Base-by-base conservation (phyloP, 2,329 filamentous ascomycete species). In the Hymenoscyphus fructigenus region DNA sequence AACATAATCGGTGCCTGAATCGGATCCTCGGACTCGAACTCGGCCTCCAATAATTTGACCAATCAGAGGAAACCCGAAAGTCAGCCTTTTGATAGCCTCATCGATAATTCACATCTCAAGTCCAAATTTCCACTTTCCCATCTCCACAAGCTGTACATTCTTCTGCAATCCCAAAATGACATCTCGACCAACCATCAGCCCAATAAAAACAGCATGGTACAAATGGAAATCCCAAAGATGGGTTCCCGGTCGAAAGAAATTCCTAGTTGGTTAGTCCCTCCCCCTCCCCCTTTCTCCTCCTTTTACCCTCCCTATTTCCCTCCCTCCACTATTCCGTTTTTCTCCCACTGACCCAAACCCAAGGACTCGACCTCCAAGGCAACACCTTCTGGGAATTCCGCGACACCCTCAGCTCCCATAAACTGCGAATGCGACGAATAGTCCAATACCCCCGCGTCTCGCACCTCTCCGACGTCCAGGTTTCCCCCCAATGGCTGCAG, bases 311-410 rank as follows among this genome's bases (percentile, higher is more conserved):
- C 34, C 34, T 14, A 32, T 23, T 44, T 28, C 17, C 29, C 23
- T 56, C 20, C 32, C 60, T 63, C 50, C n/a, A n/a, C n/a, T n/a
- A n/a, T n/a, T n/a, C n/a, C n/a, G n/a, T n/a, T n/a, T n/a, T n/a
- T n/a, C 61, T 26, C 44, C 44, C 28, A 57, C 26, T 9, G 6
- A 47, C 15, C 5, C 29, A 28, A 29, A 9, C 53, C 26, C 53
- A 12, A 57, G 87, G 88, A 69, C 80, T 84, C 71, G 88, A 90
- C 73, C 85, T 89, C 65, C 73, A 85, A 28, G 86, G 87, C 63
- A 89, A 90, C 78, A 89, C 87, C 3, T 90, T 84, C 79, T 90
- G 88, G 87, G 85, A 89, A 72, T 89, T 90, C 77, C 82, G 81
- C 65, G 83, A 88, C 69, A 66, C 65, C 5, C 66, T 70, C 38